phyloP scores from a whole-genome alignment of 78 protist genomes.

The Blattamonas nauphoetae region DNA sequence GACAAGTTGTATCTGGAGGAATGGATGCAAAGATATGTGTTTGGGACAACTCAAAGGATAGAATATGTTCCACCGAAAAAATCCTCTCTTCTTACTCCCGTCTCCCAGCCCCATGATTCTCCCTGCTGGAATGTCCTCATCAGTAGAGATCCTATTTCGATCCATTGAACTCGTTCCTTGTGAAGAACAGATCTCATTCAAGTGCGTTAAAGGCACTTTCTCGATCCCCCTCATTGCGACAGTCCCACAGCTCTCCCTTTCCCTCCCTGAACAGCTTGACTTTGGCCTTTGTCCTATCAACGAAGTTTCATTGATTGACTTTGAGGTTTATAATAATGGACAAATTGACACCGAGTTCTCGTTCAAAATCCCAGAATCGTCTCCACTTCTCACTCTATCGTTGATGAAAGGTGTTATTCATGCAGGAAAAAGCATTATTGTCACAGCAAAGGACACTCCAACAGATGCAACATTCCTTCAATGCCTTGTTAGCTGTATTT shows the following conservation, averaged over 20 bases:
- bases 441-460: background rate
- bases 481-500: background rate
- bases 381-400: background rate
- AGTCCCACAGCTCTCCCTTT: no score
- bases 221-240: no score
- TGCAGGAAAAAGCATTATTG: background rate
- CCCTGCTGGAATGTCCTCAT: no score
- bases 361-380: background rate
- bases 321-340: background rate
- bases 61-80: no score
- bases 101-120: no score
- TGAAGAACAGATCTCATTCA: no score
- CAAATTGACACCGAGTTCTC: background rate
- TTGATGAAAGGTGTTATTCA: background rate
- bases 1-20: conserved; percentile 4
- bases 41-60: conserved; percentile 18
- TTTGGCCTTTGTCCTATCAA: background rate
- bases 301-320: background rate
- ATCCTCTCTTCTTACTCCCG: no score
- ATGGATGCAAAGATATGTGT: background rate
- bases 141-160: no score
- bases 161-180: no score
- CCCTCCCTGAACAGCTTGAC: no score
- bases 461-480: background rate
- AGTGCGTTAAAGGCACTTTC: no score